Evolutionary conservation across 345 rosid genomes (phyloP).

Genomic region (Brassica juncea): DNA sequence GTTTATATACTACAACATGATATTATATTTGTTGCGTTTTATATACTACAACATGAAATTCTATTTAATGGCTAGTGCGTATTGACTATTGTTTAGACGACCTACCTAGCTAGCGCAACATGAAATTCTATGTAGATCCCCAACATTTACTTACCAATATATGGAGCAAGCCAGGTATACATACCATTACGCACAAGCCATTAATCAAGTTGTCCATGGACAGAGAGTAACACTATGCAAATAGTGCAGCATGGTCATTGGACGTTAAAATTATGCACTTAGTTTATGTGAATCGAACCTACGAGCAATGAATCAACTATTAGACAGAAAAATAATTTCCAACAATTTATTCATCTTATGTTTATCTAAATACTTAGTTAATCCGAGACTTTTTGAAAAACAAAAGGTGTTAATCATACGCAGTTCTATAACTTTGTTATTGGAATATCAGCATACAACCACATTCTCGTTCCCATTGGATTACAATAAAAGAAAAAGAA

Average conservation of each 20-base stretch:
- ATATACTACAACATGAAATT: background rate
- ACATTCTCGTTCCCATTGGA: background rate
- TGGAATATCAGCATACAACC: conserved; percentile 14
- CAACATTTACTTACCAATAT: background rate
- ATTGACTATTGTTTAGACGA: background rate
- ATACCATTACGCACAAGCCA: background rate
- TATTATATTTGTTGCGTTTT: too few relatives aligned
- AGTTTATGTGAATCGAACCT: background rate
- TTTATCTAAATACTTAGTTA: background rate
- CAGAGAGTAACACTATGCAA: background rate
- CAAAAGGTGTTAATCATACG: background rate
- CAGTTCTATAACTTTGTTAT: background rate
- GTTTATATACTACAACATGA: too few relatives aligned
- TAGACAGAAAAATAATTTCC: background rate
- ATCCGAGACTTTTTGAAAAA: background rate
- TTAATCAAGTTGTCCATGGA: background rate
- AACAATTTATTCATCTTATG: background rate
- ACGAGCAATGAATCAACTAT: background rate
- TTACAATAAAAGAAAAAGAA: conserved; percentile 32
- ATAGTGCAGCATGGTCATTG: background rate
- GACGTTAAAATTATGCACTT: background rate
- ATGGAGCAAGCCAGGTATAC: background rate
- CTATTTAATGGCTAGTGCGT: background rate
- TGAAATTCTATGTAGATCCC: background rate
- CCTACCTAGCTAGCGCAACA: background rate